Conservation (phyloP, 495 filamentous ascomycete species). For the Aspergillus heteromorphus region DNA sequence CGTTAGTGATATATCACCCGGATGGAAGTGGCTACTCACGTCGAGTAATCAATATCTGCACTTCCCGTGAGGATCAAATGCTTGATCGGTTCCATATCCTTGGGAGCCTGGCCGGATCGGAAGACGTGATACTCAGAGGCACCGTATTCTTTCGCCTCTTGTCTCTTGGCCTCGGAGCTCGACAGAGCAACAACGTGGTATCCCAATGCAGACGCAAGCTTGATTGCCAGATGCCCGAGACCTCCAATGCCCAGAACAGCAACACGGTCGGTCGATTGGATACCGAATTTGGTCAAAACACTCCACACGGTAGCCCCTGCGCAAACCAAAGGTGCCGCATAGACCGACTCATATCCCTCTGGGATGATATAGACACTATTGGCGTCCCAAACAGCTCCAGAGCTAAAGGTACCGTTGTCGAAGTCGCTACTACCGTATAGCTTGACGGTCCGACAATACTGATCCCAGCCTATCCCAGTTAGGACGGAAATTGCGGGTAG, state of each 20-base stretch:
- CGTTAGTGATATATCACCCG: too few relatives aligned
- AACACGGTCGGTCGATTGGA: slow-evolving; percentile 38
- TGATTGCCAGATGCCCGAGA: slow-evolving; percentile 56
- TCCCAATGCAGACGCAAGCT: slow-evolving; percentile 54
- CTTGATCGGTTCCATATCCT: slow-evolving; percentile 24
- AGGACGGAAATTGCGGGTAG: too few relatives aligned
- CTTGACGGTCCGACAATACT: slow-evolving; percentile 42
- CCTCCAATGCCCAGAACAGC: slow-evolving; percentile 55
- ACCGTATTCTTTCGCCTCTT: slow-evolving; percentile 49
- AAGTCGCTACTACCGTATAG: slow-evolving; percentile 44
- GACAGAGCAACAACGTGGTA: slow-evolving; percentile 52
- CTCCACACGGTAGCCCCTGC: slow-evolving; percentile 54
- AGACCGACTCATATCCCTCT: slow-evolving; percentile 32
- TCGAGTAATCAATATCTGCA: slow-evolving; percentile 22
- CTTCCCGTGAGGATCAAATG: slow-evolving; percentile 27
- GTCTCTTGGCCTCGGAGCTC: slow-evolving; percentile 45
- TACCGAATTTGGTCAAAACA: slow-evolving; percentile 34
- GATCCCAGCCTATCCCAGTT: slow-evolving; percentile 30
- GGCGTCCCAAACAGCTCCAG: slow-evolving; percentile 47
- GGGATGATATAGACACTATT: slow-evolving; percentile 48
- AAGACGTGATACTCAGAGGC: slow-evolving; percentile 47
- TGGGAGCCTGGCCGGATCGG: slow-evolving; percentile 12
- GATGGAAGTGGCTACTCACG: slow-evolving; percentile 14
- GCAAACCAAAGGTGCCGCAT: slow-evolving; percentile 53
- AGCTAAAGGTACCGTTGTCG: slow-evolving; percentile 48